Evolutionary conservation across 371 early-diverging fungal species (phyloP).

Genomic region (Syncephalastrum sp.): DNA sequence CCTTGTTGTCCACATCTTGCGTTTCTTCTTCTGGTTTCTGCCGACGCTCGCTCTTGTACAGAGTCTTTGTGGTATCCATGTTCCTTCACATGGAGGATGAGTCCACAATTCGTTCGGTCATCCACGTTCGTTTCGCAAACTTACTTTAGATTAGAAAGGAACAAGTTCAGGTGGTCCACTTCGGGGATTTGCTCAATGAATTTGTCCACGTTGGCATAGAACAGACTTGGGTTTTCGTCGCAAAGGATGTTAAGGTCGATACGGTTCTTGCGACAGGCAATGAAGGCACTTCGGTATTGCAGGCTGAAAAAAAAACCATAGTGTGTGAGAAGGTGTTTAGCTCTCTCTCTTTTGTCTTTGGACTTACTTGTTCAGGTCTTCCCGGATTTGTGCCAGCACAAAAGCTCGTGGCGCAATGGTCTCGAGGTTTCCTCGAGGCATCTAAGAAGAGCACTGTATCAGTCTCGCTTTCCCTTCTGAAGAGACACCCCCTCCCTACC

Average conservation of each 20-base stretch:
- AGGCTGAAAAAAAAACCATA: slow-evolving; percentile 18
- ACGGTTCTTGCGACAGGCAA: slow-evolving; percentile 85
- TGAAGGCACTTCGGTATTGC: slow-evolving; percentile 80
- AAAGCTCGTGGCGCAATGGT: slow-evolving; percentile 93
- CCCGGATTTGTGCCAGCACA: slow-evolving; percentile 80
- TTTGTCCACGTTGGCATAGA: slow-evolving; percentile 61
- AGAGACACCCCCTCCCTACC: too few species aligned
- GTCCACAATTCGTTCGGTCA: not conserved
- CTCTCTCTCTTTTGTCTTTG: not conserved
- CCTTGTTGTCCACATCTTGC: slow-evolving; percentile 54
- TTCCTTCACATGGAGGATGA: slow-evolving; percentile 33
- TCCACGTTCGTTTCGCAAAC: slow-evolving; percentile 7
- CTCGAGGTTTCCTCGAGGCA: slow-evolving; percentile 97
- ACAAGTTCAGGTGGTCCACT: slow-evolving; percentile 87
- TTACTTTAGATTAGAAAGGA: slow-evolving; percentile 77
- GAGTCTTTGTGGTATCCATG: slow-evolving; percentile 67
- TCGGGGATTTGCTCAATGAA: slow-evolving; percentile 82
- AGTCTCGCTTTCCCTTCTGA: not conserved
- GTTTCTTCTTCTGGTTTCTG: not conserved
- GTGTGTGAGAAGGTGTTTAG: too few species aligned
- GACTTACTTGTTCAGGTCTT: slow-evolving; percentile 57
- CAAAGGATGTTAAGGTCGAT: slow-evolving; percentile 91
- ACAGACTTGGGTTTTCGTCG: slow-evolving; percentile 72
- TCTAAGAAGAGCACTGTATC: slow-evolving; percentile 19
- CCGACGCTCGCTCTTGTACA: slow-evolving; percentile 52